Base-by-base conservation (phyloP, 2,329 filamentous ascomycete genomes). In the Ampelomyces quisqualis region DNA sequence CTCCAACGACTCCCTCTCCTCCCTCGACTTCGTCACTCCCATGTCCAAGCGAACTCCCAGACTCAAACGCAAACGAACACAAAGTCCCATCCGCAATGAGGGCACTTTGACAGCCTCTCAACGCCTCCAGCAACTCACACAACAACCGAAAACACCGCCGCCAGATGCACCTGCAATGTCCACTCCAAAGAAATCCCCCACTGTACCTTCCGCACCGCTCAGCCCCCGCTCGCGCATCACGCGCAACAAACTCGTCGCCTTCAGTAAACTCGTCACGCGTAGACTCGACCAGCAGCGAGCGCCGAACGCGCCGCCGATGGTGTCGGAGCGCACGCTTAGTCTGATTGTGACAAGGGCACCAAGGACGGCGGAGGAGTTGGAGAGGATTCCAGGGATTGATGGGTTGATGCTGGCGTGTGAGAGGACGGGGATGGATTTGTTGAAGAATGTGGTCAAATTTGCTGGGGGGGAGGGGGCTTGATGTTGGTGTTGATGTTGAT, bases 361-460 rank as follows among this genome's bases (percentile, higher is more conserved):
- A 3, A 41, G 36, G 24, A 65, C 55, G 6, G 31, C 38, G 3
- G 53, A 57, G 13, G 53, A 65, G 7, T 38, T 67, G 23, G 35
- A 52, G 4, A n/a, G 26, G 5, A 55, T 66, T 28, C 52, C 57
- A 1, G 62, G 58, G 0, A 48, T 63, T 10, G 49, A 51, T 8
- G 39, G n/a, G 1, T 54, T 66, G 10, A 29, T 50, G 1, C 33
- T 43, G 14, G 61, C 55, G 1, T 65, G 62, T 46, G 22, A 47
- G 13, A 40, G 43, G 20, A 36, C 43, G 11, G 39, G 47, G 1
- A 49, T 46, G 38, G 54, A 65, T 40, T 15, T 66, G 32, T 38
- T 66, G 38, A 47, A 35, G 39, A 58, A 56, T 29, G 49, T 67
- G 7, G 28, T 49, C 14, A 64, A 58, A 24, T 64, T 60, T 45